These are phyloP conservation scores for Chaetomiaceae sp. DNA, from an alignment of 2,329 filamentous ascomycete genomes.

Conservation along the genomic window DNA sequence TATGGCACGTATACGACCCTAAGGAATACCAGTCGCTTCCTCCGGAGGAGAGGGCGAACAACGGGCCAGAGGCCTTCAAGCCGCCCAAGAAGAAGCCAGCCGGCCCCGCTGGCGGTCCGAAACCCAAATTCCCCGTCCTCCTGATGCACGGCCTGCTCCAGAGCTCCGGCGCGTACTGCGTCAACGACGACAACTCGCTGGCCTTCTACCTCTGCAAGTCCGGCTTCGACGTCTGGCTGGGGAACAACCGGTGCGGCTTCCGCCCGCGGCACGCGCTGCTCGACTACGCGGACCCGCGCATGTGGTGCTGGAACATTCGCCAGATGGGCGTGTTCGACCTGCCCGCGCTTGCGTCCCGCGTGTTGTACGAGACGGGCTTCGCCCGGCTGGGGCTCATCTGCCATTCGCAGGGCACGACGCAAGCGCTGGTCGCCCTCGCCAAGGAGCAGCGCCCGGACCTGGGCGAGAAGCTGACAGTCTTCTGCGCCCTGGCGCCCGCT, in stretches of 20 bases:
- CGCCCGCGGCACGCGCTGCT: constrained; percentile 68
- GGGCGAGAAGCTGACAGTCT: constrained; percentile 75
- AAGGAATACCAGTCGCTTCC: constrained; percentile 56
- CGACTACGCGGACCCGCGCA: constrained; percentile 69
- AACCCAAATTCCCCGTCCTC: constrained; percentile 71
- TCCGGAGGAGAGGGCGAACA: constrained; percentile 43
- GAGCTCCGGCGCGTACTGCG: constrained; percentile 80
- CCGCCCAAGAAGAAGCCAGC: constrained; percentile 24
- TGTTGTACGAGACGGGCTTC: constrained; percentile 77
- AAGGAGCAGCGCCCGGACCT: constrained; percentile 85
- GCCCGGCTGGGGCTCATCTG: constrained; percentile 74
- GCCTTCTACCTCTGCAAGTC: constrained; percentile 90
- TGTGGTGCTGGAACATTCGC: constrained; percentile 96
- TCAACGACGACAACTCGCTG: constrained; percentile 81
- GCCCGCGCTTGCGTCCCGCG: constrained; percentile 70
- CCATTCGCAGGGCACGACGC: constrained; percentile 86
- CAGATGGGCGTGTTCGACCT: constrained; percentile 91
- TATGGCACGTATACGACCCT: constrained; percentile 88
- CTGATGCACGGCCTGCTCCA: constrained; percentile 86
- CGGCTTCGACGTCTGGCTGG: constrained; percentile 92
- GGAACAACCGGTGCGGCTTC: constrained; percentile 88
- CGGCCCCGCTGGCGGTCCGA: constrained; percentile 36
- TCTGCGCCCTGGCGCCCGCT: constrained; percentile 85
- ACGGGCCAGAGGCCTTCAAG: constrained; percentile 58
- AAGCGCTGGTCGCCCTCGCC: constrained; percentile 80